phyloP scores from a whole-genome alignment of 2,329 filamentous ascomycete genomes.

The Diplodia mutila region DNA sequence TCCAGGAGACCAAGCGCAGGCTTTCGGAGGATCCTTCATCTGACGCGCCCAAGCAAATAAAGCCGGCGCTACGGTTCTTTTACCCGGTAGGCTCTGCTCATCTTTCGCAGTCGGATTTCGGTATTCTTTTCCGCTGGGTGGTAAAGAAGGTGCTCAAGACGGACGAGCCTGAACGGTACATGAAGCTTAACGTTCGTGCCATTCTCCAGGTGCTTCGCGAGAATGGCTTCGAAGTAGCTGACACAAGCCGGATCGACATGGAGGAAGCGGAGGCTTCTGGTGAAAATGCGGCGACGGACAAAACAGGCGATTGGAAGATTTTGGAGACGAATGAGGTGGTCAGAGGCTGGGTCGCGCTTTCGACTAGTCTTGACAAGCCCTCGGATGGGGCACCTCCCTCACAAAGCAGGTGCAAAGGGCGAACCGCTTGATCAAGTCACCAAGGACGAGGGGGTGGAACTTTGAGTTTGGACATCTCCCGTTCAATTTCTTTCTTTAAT shows the following conservation, averaged over 20 bases:
- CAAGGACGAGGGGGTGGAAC: conserved; percentile 16
- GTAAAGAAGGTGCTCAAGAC: conserved; percentile 56
- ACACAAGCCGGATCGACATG: conserved; percentile 44
- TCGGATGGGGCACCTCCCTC: conserved; percentile 30
- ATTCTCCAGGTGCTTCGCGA: conserved; percentile 71
- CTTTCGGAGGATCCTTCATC: conserved; percentile 62
- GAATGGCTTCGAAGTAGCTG: conserved; percentile 46
- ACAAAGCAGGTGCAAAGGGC: conserved; percentile 40
- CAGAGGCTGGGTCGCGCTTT: conserved; percentile 42
- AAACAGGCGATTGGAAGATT: conserved; percentile 39
- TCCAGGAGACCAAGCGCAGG: conserved; percentile 68
- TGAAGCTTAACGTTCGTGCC: conserved; percentile 82
- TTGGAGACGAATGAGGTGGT: conserved; percentile 37
- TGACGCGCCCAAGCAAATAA: conserved; percentile 42
- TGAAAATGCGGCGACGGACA: conserved; percentile 24
- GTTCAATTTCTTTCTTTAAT: background rate
- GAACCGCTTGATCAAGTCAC: conserved; percentile 41
- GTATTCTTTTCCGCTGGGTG: conserved; percentile 75
- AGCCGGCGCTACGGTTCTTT: conserved; percentile 67
- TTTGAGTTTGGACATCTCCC: background rate
- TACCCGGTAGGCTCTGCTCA: conserved; percentile 76
- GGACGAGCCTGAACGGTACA: conserved; percentile 74
- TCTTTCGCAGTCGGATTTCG: conserved; percentile 82
- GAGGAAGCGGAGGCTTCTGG: conserved; percentile 37
- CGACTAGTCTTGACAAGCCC: conserved; percentile 26